Evolutionary conservation across 805 yeast genomes (phyloP).

Genomic region (Candida pseudoglaebosa): DNA sequence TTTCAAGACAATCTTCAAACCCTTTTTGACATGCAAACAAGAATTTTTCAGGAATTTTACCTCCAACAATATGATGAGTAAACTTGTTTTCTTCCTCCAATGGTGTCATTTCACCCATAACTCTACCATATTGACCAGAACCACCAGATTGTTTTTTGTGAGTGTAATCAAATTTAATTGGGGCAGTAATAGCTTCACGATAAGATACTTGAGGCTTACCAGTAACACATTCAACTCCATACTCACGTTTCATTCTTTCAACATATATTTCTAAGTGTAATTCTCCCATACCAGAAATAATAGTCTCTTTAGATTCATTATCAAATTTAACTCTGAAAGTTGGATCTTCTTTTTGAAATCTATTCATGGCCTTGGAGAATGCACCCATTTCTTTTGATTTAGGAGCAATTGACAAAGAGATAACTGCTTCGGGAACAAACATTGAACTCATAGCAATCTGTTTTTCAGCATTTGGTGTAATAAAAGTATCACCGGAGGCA

Average conservation of each 20-base stretch:
- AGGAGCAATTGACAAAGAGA: conserved; percentile 86
- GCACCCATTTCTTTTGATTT: conserved; percentile 79
- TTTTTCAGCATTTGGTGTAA: conserved; percentile 63
- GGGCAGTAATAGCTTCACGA: conserved; percentile 80
- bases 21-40: conserved; percentile 93
- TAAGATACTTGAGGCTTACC: conserved; percentile 98
- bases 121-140: conserved; percentile 98
- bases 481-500: conserved; percentile 96
- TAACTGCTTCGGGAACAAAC: conserved; percentile 99
- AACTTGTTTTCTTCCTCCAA: conserved; percentile 68
- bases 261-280: conserved; percentile 95
- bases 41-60: conserved; percentile 93
- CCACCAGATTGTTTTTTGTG: conserved; percentile 99
- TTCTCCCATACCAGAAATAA: conserved; percentile 98
- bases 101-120: conserved; percentile 75
- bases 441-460: conserved; percentile 92
- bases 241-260: conserved; percentile 97
- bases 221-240: conserved; percentile 89
- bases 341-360: conserved; percentile 99
- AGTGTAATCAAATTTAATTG: conserved; percentile 82
- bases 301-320: conserved; percentile 86
- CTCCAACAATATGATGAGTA: conserved; percentile 89
- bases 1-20: conserved; percentile 88
- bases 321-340: conserved; percentile 93
- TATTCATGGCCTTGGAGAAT: conserved; percentile 93